Evolutionary conservation across 306 rosid genomes (phyloP).

Genomic region (Cucumis melo): DNA sequence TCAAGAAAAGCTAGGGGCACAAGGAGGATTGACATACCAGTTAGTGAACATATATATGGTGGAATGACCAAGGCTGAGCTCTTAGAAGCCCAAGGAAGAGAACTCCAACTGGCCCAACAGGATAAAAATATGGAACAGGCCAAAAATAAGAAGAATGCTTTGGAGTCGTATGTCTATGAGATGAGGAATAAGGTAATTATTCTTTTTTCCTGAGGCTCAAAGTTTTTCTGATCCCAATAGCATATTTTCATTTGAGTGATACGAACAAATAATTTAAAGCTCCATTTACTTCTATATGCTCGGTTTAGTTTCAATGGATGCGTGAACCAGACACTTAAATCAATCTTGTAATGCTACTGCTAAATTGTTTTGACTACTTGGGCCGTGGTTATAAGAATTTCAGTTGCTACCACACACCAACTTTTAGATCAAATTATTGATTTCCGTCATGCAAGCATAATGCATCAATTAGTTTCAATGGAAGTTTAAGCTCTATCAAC

Average conservation of each 20-base stretch:
- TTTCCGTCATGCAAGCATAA: neutral
- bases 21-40: constrained; percentile 43
- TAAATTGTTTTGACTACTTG: neutral
- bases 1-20: constrained; percentile 30
- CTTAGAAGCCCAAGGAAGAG: constrained; percentile 56
- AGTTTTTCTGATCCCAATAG: neutral
- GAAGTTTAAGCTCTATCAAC: neutral
- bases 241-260: neutral
- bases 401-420: neutral
- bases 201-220: constrained; percentile 7
- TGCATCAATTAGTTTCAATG: neutral
- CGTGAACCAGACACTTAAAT: neutral
- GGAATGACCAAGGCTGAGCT: constrained; percentile 71
- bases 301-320: neutral
- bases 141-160: constrained; percentile 71
- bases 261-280: neutral
- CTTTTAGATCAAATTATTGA: neutral
- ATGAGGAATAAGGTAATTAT: constrained; percentile 75
- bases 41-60: constrained; percentile 55
- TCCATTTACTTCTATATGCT: neutral
- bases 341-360: neutral
- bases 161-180: constrained; percentile 92
- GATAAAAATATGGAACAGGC: constrained; percentile 76
- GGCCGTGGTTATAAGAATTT: neutral
- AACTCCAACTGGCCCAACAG: constrained; percentile 58